Evolutionary conservation across 2,329 filamentous ascomycete genomes (phyloP).

Genomic region (Zopfia rhizophila): DNA sequence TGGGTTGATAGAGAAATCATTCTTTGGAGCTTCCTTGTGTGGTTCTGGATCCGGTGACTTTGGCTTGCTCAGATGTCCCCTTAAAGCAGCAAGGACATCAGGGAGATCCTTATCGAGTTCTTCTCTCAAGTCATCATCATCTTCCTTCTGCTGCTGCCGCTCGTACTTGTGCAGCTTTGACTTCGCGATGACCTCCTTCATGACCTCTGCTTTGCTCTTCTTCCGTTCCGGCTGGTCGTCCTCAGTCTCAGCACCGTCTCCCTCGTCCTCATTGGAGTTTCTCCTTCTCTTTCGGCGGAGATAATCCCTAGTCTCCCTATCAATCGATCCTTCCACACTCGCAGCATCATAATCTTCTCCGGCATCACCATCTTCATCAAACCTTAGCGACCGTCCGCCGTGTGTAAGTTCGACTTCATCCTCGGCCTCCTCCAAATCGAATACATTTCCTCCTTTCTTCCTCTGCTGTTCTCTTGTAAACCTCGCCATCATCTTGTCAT

Average conservation of each 20-base stretch:
- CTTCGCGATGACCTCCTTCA: slow-evolving; percentile 97
- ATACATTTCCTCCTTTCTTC: slow-evolving; percentile 81
- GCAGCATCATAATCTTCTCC: slow-evolving; percentile 83
- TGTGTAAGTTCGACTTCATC: slow-evolving; percentile 82
- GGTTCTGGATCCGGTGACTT: slow-evolving; percentile 54
- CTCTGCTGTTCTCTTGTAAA: slow-evolving; percentile 89
- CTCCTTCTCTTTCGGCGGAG: slow-evolving; percentile 55
- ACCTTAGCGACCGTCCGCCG: slow-evolving; percentile 76
- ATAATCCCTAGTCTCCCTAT: slow-evolving; percentile 50
- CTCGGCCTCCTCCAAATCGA: slow-evolving; percentile 89
- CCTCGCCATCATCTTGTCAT: slow-evolving; percentile 90
- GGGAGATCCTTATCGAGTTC: slow-evolving; percentile 86
- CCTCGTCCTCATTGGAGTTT: slow-evolving; percentile 61
- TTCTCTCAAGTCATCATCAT: slow-evolving; percentile 86
- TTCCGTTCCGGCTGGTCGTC: slow-evolving; percentile 79
- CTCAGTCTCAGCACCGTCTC: slow-evolving; percentile 62
- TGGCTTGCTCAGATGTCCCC: slow-evolving; percentile 63
- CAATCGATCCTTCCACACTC: slow-evolving; percentile 68
- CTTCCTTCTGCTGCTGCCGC: slow-evolving; percentile 89
- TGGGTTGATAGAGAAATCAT: slow-evolving; percentile 64
- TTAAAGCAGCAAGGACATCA: slow-evolving; percentile 78
- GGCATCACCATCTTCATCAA: slow-evolving; percentile 63
- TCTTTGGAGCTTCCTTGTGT: slow-evolving; percentile 50
- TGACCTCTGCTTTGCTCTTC: slow-evolving; percentile 95
- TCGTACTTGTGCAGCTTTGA: slow-evolving; percentile 96